A percentile compares a stretch with the other conserved stretches of the same genome.
Evolutionary conservation across 176 grass and related monocot genomes (phyloP).

Genomic region (Eremochloa ophiuroides): DNA sequence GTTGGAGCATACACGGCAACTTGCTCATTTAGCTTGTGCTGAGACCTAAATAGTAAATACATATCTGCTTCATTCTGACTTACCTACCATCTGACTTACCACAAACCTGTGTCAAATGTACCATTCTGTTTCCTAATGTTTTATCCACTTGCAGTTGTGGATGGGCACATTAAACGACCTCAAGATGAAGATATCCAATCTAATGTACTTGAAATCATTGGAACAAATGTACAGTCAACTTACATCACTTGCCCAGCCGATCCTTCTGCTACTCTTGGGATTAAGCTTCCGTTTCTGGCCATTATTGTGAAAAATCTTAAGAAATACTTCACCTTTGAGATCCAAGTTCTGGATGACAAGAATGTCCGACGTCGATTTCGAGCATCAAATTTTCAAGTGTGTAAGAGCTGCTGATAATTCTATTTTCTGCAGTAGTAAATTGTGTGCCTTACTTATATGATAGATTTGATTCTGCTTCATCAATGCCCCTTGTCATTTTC

Average conservation of each 20-base stretch:
- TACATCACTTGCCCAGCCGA: constrained; percentile 93
- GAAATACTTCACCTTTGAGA: constrained; percentile 97
- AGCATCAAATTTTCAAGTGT: constrained; percentile 93
- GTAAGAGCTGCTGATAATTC: constrained; percentile 16
- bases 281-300: constrained; percentile 84
- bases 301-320: constrained; percentile 91
- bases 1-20: not conserved
- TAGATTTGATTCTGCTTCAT: not conserved
- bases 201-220: constrained; percentile 92
- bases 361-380: constrained; percentile 85
- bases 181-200: constrained; percentile 97
- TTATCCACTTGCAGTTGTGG: constrained; percentile 50
- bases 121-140: constrained; percentile 11
- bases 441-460: not conserved
- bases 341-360: constrained; percentile 93
- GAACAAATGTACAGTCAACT: constrained; percentile 91
- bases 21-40: not conserved
- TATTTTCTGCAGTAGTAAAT: not conserved
- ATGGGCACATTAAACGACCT: constrained; percentile 76
- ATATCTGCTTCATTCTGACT: not conserved
- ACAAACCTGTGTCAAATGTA: not conserved
- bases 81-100: too few relatives aligned
- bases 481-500: not conserved
- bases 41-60: not conserved
- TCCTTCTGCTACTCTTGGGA: constrained; percentile 76